These are phyloP conservation scores for Olyra latifolia DNA, from an alignment of 176 grass and related monocot genomes.

Conservation along the genomic window DNA sequence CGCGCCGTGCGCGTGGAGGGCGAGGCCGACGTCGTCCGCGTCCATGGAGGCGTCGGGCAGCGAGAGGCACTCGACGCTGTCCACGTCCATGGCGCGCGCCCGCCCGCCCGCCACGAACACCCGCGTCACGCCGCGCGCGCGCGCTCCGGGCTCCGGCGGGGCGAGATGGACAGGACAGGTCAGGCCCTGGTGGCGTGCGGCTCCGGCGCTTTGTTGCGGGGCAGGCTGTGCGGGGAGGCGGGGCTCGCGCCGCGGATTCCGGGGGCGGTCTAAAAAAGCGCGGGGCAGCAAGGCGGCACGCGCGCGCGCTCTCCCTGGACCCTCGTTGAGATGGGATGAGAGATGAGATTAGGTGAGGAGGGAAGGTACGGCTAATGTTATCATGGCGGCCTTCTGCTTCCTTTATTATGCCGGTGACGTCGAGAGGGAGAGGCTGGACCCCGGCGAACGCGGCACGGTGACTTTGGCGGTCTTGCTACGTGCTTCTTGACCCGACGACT, in stretches of 20 bases:
- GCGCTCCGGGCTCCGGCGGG: slow-evolving; percentile 13
- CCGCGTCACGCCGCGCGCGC: not conserved
- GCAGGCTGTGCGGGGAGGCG: not conserved
- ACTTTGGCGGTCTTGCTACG: not conserved
- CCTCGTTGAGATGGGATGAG: too few species aligned
- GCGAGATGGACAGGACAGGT: not conserved
- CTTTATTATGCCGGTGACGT: not conserved
- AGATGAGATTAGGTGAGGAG: slow-evolving; percentile 5
- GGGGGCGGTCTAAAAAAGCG: slow-evolving; percentile 7
- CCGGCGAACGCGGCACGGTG: not conserved
- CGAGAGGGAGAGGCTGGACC: not conserved
- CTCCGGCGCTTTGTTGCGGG: slow-evolving; percentile 35
- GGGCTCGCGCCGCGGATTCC: slow-evolving; percentile 26
- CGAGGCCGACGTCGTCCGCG: slow-evolving; percentile 36
- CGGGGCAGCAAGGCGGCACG: not conserved
- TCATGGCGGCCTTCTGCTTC: not conserved
- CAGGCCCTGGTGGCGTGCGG: not conserved
- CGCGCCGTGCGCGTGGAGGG: slow-evolving; percentile 29
- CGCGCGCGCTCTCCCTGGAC: not conserved
- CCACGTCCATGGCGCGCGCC: slow-evolving; percentile 51
- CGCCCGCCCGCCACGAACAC: slow-evolving; percentile 2
- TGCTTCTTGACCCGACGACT: too few species aligned
- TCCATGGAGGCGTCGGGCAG: slow-evolving; percentile 52
- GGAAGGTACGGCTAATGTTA: not conserved
- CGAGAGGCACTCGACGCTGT: slow-evolving; percentile 73